Conservation (phyloP, 139 green algal species). For the Chlorella sp. region DNA sequence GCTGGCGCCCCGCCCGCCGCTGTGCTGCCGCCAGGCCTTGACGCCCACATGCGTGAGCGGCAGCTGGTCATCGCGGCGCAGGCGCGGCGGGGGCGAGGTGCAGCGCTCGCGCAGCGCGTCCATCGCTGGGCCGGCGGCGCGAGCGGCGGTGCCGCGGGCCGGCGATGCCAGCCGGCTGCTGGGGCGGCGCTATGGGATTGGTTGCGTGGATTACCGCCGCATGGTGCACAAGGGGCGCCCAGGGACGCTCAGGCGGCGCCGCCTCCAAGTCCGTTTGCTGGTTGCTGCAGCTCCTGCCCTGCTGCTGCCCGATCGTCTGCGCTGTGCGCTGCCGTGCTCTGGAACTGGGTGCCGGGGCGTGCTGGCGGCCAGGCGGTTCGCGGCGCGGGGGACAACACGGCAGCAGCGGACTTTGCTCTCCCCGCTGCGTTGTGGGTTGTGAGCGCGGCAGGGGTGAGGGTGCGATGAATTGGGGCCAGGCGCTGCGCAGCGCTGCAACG, state of each 20-base stretch:
- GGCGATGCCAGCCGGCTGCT: neutral
- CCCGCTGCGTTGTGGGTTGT: neutral
- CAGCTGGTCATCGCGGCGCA: neutral
- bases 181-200: too few species aligned
- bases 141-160: neutral
- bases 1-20: neutral
- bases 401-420: neutral
- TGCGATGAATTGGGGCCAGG: neutral
- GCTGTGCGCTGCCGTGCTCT: too few species aligned
- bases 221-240: too few species aligned
- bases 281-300: too few species aligned
- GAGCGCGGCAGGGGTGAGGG: too few species aligned
- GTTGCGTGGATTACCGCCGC: too few species aligned
- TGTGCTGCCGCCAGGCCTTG: slow-evolving; percentile 4
- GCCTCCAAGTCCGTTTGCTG: too few species aligned
- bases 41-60: neutral
- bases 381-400: neutral
- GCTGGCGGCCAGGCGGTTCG: neutral
- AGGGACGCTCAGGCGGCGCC: too few species aligned
- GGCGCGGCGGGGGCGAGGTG: neutral
- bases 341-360: too few species aligned
- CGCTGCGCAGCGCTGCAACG: too few species aligned
- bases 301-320: too few species aligned
- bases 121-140: neutral
- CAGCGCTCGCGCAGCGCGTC: slow-evolving; percentile 18